Evolutionary conservation across 176 grass and related monocot species (phyloP).

Genomic region (Oryza meyeriana): DNA sequence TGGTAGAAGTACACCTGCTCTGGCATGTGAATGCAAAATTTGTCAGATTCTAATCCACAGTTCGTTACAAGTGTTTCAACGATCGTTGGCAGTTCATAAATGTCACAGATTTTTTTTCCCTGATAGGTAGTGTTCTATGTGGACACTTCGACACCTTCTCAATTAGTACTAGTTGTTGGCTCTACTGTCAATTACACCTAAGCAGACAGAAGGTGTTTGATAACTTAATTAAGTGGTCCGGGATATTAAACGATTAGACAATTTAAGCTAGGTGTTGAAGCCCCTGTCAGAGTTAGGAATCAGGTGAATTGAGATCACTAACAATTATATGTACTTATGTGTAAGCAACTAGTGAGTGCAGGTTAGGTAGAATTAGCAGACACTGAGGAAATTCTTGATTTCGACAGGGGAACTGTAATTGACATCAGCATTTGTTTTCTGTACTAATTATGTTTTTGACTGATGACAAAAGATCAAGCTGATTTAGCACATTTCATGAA

Average conservation of each 20-base stretch:
- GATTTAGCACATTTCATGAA: neutral
- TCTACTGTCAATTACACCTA: slow-evolving; percentile 28
- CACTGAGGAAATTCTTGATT: slow-evolving; percentile 9
- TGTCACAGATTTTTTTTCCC: slow-evolving; percentile 8
- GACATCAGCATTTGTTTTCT: neutral
- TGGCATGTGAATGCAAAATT: slow-evolving; percentile 3
- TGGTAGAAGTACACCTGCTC: slow-evolving; percentile 3
- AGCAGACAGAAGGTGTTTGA: slow-evolving; percentile 29
- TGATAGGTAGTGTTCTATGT: neutral
- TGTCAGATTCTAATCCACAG: neutral
- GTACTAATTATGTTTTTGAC: neutral
- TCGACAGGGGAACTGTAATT: neutral
- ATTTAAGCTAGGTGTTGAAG: neutral
- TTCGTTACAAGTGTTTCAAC: neutral
- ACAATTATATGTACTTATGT: neutral
- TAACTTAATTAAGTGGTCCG: slow-evolving; percentile 20
- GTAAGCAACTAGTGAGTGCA: neutral
- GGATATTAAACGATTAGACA: slow-evolving; percentile 14
- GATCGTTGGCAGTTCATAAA: slow-evolving; percentile 12
- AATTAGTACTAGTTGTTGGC: slow-evolving; percentile 17
- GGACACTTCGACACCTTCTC: neutral
- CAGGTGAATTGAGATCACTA: slow-evolving; percentile 2
- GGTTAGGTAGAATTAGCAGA: neutral
- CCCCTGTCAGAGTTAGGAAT: neutral
- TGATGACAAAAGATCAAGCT: neutral